Evolutionary conservation across 352 stramenopile species (phyloP), one percentile per base, ranked within the genome.

Genomic region (Phytophthora citricola): DNA sequence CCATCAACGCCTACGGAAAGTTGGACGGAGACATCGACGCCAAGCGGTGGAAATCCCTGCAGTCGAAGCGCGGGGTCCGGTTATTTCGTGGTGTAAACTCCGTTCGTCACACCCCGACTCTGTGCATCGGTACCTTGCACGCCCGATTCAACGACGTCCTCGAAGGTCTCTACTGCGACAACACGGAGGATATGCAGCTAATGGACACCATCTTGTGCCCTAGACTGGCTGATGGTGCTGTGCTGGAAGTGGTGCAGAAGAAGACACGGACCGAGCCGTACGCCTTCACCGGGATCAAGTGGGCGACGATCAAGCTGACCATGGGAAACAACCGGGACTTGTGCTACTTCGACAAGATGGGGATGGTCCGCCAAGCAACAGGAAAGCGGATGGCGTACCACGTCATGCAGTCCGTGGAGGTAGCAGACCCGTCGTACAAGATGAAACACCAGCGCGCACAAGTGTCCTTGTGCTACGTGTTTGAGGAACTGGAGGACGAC

Each of bases 101-200:
- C 27, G 24, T 51, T 15, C 15, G 47, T 2, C 17, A 50, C 4
- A 56, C 59, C 15, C 58, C 71, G 22, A 49, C 78, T 49, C 26
- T 78, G 3, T 71, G 64, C 22, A 49, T 79, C 15, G 65, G 71
- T 10, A 74, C 71, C 15, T 49, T 81, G 31, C 50, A 56, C 14
- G 69, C 53, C 3, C 59, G 63, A 8, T 71, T 84, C 27, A 69
- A 84, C 39, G 72, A 79, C 26, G 61, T 81, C 14, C 59, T 84
- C 24, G 73, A 76, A 43, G 75, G 65, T 0, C 20, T 81, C 1
- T 73, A 81, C 48, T 60, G 61, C 24, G 61, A 73, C 34, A 71
- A 62, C 31, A 79, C 68, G 5, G 45, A 71, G 8, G 68, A 74
- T 5, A 66, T 83, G 65, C 55, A 65, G n/a, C 60, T 79, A 29